Percentiles rank a stretch among this genome's conserved stretches.
Conservation (phyloP, 495 filamentous ascomycete species). For the Haplographium delicatum region DNA sequence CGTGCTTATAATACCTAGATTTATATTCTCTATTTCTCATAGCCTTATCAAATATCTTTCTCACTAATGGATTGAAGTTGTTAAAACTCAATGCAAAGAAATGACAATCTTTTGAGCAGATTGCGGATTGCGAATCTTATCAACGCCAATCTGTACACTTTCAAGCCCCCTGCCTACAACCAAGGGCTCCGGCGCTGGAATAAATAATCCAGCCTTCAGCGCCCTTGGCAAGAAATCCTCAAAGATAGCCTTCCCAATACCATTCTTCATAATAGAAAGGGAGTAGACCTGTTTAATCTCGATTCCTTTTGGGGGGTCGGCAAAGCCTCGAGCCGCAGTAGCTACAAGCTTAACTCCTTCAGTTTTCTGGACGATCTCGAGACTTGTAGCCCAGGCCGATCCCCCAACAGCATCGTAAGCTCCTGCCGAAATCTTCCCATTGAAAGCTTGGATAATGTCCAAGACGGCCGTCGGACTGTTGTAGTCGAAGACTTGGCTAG, state of each 20-base stretch:
- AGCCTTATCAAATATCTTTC: too few relatives aligned
- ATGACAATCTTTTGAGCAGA: conserved; percentile 44
- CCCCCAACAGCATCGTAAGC: conserved; percentile 4
- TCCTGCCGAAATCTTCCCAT: conserved; percentile 14
- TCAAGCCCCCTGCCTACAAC: conserved; percentile 32
- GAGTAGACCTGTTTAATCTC: background rate
- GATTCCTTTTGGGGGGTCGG: conserved; percentile 3
- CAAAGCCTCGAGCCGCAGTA: background rate
- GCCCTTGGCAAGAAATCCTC: conserved; percentile 15
- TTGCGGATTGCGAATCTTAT: conserved; percentile 34
- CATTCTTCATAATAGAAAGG: background rate
- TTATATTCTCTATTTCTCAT: too few relatives aligned
- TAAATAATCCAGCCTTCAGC: background rate
- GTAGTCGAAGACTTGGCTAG: conserved; percentile 29
- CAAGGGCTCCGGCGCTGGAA: conserved; percentile 18
- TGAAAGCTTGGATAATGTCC: conserved; percentile 25
- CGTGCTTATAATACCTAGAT: too few relatives aligned
- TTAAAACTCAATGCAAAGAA: too few relatives aligned
- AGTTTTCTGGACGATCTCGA: background rate
- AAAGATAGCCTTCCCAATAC: conserved; percentile 6
- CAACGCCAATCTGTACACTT: conserved; percentile 36
- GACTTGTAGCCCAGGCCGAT: background rate
- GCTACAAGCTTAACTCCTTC: conserved; percentile 5
- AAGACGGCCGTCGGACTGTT: conserved; percentile 4
- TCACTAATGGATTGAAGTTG: too few relatives aligned